Evolutionary conservation across 805 yeast species (phyloP).

Genomic region (Nakazawaea peltata): DNA sequence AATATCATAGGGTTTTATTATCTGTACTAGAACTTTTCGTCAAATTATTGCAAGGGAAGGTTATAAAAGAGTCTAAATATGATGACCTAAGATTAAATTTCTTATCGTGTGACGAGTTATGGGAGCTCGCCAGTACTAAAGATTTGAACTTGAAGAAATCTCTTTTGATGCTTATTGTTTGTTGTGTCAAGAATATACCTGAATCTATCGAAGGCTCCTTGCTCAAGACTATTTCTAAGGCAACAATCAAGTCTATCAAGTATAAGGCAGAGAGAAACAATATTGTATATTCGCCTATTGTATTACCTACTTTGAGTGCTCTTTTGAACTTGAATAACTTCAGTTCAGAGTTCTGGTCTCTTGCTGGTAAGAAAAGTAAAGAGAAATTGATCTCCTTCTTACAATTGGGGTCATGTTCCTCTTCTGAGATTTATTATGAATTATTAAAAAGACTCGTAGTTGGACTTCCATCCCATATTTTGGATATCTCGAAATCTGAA

Average conservation of each 20-base stretch:
- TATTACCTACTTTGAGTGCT: constrained; percentile 41
- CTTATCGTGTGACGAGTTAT: constrained; percentile 32
- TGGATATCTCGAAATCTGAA: constrained; percentile 1
- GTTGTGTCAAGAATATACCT: constrained; percentile 17
- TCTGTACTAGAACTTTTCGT: constrained; percentile 3
- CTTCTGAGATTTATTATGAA: constrained; percentile 41
- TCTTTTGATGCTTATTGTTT: constrained; percentile 27
- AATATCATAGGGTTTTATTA: constrained; percentile 47
- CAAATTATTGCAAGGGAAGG: background rate
- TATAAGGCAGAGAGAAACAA: constrained; percentile 23
- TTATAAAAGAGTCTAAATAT: constrained; percentile 13
- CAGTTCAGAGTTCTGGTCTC: constrained; percentile 47
- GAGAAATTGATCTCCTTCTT: constrained; percentile 39
- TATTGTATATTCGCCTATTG: constrained; percentile 34
- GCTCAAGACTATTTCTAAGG: constrained; percentile 34
- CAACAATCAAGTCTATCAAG: constrained; percentile 35
- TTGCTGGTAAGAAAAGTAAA: constrained; percentile 31
- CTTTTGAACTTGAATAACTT: constrained; percentile 34
- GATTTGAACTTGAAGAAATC: constrained; percentile 35
- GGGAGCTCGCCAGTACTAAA: constrained; percentile 31
- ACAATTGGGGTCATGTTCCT: constrained; percentile 44
- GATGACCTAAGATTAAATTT: constrained; percentile 23
- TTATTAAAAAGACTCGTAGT: constrained; percentile 16
- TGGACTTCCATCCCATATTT: constrained; percentile 7
- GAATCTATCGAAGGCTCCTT: constrained; percentile 20